Evolutionary conservation across 2,329 filamentous ascomycete genomes (phyloP).

Genomic region (Cephalotrichum gorgonifer): DNA sequence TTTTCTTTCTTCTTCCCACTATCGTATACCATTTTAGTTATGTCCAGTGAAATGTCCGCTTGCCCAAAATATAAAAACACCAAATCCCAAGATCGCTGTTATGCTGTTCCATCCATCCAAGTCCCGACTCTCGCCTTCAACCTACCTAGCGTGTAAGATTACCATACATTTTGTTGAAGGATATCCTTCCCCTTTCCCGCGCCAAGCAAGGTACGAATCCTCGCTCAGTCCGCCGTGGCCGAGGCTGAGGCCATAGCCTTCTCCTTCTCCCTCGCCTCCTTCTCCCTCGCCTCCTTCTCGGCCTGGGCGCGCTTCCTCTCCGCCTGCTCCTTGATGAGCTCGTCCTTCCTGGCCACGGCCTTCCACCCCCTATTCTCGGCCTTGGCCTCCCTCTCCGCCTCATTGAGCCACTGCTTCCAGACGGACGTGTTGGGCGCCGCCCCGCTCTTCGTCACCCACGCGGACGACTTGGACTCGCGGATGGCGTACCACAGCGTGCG

Average conservation of each 20-base stretch:
- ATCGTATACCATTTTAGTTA: no score
- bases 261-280: background rate
- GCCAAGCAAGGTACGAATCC: background rate
- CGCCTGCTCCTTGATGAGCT: conserved; percentile 28
- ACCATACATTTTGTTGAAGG: no score
- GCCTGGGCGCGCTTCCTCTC: no score
- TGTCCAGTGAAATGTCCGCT: background rate
- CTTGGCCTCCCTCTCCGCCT: conserved; percentile 31
- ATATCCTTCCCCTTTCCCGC: background rate
- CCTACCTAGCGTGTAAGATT: no score
- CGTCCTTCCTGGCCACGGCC: conserved; percentile 37
- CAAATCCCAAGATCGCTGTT: no score
- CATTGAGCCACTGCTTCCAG: conserved; percentile 43
- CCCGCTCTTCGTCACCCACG: conserved; percentile 41
- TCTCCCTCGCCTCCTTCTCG: background rate
- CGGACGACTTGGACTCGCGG: conserved; percentile 37
- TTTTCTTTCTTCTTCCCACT: background rate
- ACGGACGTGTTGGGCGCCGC: conserved; percentile 39
- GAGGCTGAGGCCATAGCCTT: no score
- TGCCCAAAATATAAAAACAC: background rate
- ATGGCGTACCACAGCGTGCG: conserved; percentile 50
- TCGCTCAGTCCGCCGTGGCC: background rate
- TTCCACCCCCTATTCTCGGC: conserved; percentile 25
- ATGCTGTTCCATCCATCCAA: no score
- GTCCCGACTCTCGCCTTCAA: no score